A percentile compares a stretch with the other conserved stretches of the same genome.
Conservation (phyloP, 805 yeast genomes). For the Saccharomycopsis vini region DNA sequence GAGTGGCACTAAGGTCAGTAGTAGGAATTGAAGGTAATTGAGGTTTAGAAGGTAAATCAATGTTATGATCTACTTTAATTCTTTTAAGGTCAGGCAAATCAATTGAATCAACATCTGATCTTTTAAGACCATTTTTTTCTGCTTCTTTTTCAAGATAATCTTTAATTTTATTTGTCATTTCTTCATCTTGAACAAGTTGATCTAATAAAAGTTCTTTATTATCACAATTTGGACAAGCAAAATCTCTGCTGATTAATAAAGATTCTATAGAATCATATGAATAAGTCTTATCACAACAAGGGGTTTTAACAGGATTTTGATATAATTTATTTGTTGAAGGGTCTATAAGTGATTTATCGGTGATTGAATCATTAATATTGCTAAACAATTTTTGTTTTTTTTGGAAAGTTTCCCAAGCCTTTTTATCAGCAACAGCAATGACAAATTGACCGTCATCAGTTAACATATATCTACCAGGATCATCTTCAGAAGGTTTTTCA, state of each 20-base stretch:
- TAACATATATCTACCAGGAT: constrained; percentile 60
- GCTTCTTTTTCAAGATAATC: constrained; percentile 36
- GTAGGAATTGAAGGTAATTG: neutral
- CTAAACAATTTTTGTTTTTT: constrained; percentile 36
- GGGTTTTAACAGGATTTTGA: constrained; percentile 68
- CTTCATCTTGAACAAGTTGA: constrained; percentile 52
- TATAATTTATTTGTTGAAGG: constrained; percentile 61
- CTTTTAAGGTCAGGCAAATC: constrained; percentile 16
- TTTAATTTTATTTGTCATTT: constrained; percentile 45
- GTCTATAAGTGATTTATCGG: constrained; percentile 55
- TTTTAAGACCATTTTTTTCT: constrained; percentile 26
- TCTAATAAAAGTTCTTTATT: constrained; percentile 70
- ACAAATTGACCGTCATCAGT: constrained; percentile 95
- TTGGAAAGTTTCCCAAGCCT: constrained; percentile 84
- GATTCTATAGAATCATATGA: constrained; percentile 59
- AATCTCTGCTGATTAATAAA: constrained; percentile 68
- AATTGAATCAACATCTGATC: constrained; percentile 15
- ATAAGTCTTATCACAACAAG: constrained; percentile 60
- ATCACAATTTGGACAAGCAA: constrained; percentile 83
- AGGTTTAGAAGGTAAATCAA: constrained; percentile 17
- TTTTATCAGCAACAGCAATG: constrained; percentile 87
- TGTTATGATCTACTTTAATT: constrained; percentile 10
- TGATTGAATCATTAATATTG: constrained; percentile 11
- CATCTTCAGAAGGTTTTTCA: constrained; percentile 67
- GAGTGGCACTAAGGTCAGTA: neutral